phyloP scores from a whole-genome alignment of 805 yeast genomes.

The Myxozyma mucilagina region DNA sequence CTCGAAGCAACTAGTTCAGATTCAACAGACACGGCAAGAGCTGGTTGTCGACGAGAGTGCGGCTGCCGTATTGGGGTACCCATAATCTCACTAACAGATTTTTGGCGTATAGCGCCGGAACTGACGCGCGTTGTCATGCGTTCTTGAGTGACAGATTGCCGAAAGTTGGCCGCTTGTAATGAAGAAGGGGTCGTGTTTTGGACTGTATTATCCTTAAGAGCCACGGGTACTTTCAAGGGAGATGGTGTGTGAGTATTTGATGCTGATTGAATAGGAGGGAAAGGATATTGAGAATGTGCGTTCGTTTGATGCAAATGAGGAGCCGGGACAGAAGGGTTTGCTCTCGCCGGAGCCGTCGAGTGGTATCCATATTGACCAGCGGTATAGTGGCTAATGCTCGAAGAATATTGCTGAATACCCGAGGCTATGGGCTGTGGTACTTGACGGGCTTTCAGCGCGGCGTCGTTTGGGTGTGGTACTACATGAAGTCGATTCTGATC shows the following conservation, averaged over 20 bases:
- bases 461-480: neutral
- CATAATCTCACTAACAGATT: slow-evolving; percentile 32
- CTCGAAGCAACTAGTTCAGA: slow-evolving; percentile 7
- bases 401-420: neutral
- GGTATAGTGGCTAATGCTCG: neutral
- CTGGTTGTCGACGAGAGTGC: slow-evolving; percentile 5
- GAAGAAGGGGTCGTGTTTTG: neutral
- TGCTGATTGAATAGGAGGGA: neutral
- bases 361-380: slow-evolving; percentile 3
- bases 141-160: slow-evolving; percentile 41
- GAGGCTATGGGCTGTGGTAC: neutral
- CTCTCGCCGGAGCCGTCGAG: neutral
- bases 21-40: slow-evolving; percentile 5
- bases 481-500: slow-evolving; percentile 1
- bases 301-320: neutral
- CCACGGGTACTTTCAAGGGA: neutral
- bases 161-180: slow-evolving; percentile 29
- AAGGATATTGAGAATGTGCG: neutral
- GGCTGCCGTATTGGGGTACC: slow-evolving; percentile 24
- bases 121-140: slow-evolving; percentile 35
- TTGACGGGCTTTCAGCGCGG: neutral
- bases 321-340: neutral
- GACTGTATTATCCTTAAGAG: neutral
- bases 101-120: slow-evolving; percentile 33
- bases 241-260: neutral